Evolutionary conservation across 2,329 filamentous ascomycete species (phyloP).

Genomic region (Dothistroma septosporum): DNA sequence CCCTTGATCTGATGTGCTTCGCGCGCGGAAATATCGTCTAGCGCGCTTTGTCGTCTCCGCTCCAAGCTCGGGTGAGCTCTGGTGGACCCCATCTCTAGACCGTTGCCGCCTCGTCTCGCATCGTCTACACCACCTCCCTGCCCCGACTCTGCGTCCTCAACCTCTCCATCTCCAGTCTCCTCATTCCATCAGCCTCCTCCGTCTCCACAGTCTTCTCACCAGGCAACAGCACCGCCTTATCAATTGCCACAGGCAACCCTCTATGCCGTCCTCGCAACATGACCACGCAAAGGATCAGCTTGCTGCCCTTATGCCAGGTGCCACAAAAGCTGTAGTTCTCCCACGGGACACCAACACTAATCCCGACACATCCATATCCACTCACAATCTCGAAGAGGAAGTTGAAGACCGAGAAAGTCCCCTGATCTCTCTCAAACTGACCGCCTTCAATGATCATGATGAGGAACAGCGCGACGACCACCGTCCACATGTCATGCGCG

Average conservation of each 20-base stretch:
- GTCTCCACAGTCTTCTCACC: constrained; percentile 30
- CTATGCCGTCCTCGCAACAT: constrained; percentile 56
- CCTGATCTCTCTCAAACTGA: constrained; percentile 36
- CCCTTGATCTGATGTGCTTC: too few relatives aligned
- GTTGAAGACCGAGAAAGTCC: constrained; percentile 42
- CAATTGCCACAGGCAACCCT: constrained; percentile 53
- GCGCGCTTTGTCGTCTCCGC: too few relatives aligned
- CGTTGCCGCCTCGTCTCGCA: neutral
- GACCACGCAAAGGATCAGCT: constrained; percentile 52
- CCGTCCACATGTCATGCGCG: constrained; percentile 46
- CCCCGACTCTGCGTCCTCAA: constrained; percentile 19
- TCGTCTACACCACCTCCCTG: neutral
- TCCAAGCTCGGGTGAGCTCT: neutral
- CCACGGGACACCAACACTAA: constrained; percentile 44
- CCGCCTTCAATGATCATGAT: constrained; percentile 44
- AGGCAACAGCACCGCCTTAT: constrained; percentile 44
- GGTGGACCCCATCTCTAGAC: neutral
- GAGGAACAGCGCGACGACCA: constrained; percentile 44
- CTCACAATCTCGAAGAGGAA: constrained; percentile 46
- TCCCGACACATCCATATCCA: constrained; percentile 43
- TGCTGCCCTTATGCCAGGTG: constrained; percentile 45
- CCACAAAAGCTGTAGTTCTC: constrained; percentile 47
- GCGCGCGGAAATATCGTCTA: too few relatives aligned
- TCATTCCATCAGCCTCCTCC: constrained; percentile 38
- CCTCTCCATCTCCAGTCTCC: constrained; percentile 9